These are phyloP conservation scores for Lepidium aucheri DNA, from an alignment of 345 rosid genomes.

Conservation along the genomic window DNA sequence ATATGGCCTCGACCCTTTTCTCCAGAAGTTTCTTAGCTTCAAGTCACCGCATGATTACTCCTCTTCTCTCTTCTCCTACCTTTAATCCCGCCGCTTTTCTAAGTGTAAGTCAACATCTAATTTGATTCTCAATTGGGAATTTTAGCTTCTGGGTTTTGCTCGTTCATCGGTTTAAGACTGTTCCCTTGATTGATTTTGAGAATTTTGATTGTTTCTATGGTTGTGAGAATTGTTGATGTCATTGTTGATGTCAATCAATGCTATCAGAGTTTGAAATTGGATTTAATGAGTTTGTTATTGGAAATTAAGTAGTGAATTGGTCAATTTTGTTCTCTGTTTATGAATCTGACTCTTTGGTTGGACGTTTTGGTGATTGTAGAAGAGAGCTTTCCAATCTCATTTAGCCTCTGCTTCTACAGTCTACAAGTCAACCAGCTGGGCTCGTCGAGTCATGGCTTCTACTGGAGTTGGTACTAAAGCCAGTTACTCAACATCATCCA, in stretches of 20 bases:
- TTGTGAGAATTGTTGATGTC: background rate
- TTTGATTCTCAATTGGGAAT: background rate
- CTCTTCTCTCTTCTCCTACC: constrained; percentile 17
- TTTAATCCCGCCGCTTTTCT: constrained; percentile 26
- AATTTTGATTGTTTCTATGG: background rate
- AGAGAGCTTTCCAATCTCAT: constrained; percentile 26
- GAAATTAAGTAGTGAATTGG: background rate
- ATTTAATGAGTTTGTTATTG: background rate
- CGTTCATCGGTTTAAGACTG: background rate
- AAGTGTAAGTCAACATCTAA: constrained; percentile 35
- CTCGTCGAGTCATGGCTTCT: constrained; percentile 48
- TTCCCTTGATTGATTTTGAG: background rate
- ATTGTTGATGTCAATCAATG: background rate
- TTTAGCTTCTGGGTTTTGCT: background rate
- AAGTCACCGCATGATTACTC: constrained; percentile 41
- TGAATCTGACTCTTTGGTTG: constrained; percentile 2
- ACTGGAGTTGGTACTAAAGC: constrained; percentile 26
- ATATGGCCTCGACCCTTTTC: constrained; percentile 51
- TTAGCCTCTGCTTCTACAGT: constrained; percentile 20
- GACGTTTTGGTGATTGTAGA: constrained; percentile 31
- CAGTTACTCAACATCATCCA: constrained; percentile 40
- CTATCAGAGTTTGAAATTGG: background rate
- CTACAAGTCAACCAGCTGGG: constrained; percentile 26
- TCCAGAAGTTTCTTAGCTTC: constrained; percentile 33
- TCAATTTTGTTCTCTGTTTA: background rate